phyloP scores from a whole-genome alignment of 345 rosid species.

The Erucastrum elatum region DNA sequence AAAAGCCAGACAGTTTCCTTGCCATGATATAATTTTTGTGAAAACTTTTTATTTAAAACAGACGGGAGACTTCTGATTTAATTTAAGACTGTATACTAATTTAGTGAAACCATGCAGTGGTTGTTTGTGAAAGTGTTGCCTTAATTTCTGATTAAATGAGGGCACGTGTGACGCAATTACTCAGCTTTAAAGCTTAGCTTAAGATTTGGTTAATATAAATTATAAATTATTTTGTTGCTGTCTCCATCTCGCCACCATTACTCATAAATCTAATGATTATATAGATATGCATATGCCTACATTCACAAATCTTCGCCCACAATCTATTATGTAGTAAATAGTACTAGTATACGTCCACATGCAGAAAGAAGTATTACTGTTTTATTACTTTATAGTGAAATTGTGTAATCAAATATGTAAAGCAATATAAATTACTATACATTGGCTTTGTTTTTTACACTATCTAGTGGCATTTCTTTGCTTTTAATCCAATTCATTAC shows the following conservation, averaged over 20 bases:
- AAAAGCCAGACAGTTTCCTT: neutral
- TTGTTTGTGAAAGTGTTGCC: conserved; percentile 26
- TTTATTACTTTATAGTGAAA: neutral
- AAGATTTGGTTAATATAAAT: conserved; percentile 14
- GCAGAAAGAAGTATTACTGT: neutral
- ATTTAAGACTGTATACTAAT: neutral
- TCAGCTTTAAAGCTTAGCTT: conserved; percentile 23
- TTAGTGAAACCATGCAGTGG: conserved; percentile 19
- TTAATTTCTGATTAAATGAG: conserved; percentile 26
- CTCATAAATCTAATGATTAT: conserved; percentile 22
- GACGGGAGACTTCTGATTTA: neutral
- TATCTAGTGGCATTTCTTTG: conserved; percentile 23
- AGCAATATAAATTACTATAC: neutral
- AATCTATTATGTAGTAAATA: conserved; percentile 13
- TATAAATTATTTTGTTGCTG: conserved; percentile 10
- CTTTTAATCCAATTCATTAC: conserved; percentile 37
- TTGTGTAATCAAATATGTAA: neutral
- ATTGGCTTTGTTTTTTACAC: neutral
- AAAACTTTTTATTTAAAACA: neutral
- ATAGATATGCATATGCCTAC: neutral
- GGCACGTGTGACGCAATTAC: conserved; percentile 43
- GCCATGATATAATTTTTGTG: neutral
- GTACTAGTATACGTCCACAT: conserved; percentile 7
- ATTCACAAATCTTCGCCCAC: conserved; percentile 34
- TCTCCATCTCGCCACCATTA: conserved; percentile 43